Conservation (phyloP, 139 green algal genomes). For the Pleodorina starrii region DNA sequence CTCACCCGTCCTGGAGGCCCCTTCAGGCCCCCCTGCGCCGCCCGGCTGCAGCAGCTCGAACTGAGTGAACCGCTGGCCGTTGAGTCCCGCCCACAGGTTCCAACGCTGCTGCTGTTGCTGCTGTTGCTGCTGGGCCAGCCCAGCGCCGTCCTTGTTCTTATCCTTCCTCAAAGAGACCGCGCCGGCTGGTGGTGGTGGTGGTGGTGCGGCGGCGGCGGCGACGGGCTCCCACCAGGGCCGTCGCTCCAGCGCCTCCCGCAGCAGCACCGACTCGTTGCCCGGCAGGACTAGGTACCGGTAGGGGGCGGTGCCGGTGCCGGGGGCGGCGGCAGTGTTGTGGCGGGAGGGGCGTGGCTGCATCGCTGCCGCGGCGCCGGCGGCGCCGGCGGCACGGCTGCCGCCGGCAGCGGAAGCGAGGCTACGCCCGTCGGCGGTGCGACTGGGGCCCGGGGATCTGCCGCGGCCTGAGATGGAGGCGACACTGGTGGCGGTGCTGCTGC, state of each 20-base stretch:
- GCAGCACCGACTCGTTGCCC: constrained; percentile 65
- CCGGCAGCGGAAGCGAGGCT: no score
- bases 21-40: neutral
- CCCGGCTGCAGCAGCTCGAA: constrained; percentile 24
- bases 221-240: constrained; percentile 59
- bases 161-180: no score
- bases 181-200: neutral
- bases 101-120: neutral
- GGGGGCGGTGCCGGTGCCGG: neutral
- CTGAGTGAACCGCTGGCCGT: constrained; percentile 59
- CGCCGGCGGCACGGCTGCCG: no score
- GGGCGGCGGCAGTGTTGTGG: no score
- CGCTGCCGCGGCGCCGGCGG: no score
- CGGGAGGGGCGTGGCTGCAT: no score
- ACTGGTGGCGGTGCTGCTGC: no score
- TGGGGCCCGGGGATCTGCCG: no score
- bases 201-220: neutral
- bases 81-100: constrained; percentile 67
- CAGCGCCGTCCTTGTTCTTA: neutral
- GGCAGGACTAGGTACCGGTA: constrained; percentile 53
- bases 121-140: no score
- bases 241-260: constrained; percentile 54
- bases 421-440: no score
- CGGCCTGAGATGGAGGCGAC: no score
- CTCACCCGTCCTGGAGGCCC: no score